These are phyloP conservation scores for Calycina marina DNA, from an alignment of 2,329 filamentous ascomycete genomes.

Conservation along the genomic window DNA sequence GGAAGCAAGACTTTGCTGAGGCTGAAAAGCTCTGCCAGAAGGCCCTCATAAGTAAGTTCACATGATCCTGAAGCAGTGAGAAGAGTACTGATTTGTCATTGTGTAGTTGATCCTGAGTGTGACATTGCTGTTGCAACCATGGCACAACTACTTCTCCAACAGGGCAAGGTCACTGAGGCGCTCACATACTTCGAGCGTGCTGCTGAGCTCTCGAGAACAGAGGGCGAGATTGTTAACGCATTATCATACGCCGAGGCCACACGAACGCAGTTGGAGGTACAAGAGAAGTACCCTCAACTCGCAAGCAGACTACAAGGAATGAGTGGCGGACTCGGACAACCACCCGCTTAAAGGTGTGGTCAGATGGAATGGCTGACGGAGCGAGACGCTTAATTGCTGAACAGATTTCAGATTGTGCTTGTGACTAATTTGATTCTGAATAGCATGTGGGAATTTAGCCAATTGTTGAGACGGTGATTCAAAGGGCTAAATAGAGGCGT, in stretches of 20 bases:
- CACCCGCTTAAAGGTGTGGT: neutral
- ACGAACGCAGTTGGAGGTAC: constrained; percentile 83
- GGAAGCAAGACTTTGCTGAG: constrained; percentile 91
- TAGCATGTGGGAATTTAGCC: no score
- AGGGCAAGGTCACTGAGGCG: constrained; percentile 91
- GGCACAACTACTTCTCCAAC: constrained; percentile 92
- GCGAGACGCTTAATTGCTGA: constrained; percentile 15
- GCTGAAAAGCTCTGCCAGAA: constrained; percentile 95
- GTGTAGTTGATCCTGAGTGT: constrained; percentile 84
- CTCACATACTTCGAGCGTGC: constrained; percentile 95
- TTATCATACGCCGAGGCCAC: constrained; percentile 95
- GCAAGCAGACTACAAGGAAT: constrained; percentile 56
- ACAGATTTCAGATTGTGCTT: no score
- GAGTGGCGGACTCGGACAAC: constrained; percentile 24
- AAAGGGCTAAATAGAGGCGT: no score
- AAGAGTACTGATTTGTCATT: constrained; percentile 4
- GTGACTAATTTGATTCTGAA: no score
- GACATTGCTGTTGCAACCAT: constrained; percentile 98
- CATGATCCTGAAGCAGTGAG: neutral
- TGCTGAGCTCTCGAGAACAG: constrained; percentile 84
- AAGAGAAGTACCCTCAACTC: constrained; percentile 73
- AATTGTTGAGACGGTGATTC: no score
- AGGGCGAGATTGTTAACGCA: constrained; percentile 91
- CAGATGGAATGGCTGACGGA: no score
- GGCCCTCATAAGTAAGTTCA: constrained; percentile 79